phyloP scores from a whole-genome alignment of 495 filamentous ascomycete genomes.

The Massariosphaeria phaeospora region DNA sequence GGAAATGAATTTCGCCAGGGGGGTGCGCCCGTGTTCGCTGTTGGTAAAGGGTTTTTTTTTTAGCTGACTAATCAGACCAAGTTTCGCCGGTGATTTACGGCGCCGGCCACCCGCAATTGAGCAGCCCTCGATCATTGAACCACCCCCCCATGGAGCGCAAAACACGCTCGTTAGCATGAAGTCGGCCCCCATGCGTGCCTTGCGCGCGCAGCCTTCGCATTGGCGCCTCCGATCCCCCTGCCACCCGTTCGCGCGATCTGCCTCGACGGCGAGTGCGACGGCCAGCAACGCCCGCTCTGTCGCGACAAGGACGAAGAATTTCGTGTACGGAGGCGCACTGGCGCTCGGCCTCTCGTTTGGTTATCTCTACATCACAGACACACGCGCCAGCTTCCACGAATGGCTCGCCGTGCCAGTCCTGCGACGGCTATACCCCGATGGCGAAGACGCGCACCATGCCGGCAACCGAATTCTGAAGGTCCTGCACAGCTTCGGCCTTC shows the following conservation, averaged over 20 bases:
- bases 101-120: not conserved
- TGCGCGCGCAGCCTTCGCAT: conserved; percentile 2
- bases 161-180: conserved; percentile 8
- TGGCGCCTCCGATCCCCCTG: not conserved
- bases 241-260: not conserved
- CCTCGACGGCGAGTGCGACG: conserved; percentile 30
- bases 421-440: conserved; percentile 68
- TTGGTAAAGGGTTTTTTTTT: too few species aligned
- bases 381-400: conserved; percentile 76
- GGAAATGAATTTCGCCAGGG: too few species aligned
- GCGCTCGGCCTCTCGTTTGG: conserved; percentile 47
- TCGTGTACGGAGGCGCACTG: conserved; percentile 55
- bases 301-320: conserved; percentile 44
- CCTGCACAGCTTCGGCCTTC: conserved; percentile 55
- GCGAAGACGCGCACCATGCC: conserved; percentile 83
- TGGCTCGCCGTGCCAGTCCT: conserved; percentile 73
- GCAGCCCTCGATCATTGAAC: conserved; percentile 13
- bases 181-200: conserved; percentile 12
- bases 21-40: too few species aligned
- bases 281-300: conserved; percentile 38
- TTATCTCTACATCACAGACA: conserved; percentile 84
- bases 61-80: too few species aligned
- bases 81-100: too few species aligned
- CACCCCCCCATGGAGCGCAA: conserved; percentile 13
- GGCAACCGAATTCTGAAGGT: conserved; percentile 65